A percentile compares a stretch with the other conserved stretches of the same genome.
These are phyloP conservation scores for Mucor ambiguus DNA, from an alignment of 371 early-diverging fungal species.

Conservation along the genomic window DNA sequence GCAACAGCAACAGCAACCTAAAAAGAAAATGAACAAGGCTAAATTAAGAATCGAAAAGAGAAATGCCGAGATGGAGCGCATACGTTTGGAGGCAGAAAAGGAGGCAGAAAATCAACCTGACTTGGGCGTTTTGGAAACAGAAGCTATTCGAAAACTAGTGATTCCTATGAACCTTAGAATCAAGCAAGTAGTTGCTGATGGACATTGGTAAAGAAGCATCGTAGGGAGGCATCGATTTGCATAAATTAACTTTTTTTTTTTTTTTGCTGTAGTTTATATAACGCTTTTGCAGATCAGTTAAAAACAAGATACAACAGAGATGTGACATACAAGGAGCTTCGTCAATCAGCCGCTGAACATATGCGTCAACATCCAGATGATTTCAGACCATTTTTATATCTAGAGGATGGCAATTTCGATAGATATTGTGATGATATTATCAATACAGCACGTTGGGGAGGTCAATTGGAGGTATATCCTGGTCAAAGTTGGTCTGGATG, in stretches of 20 bases:
- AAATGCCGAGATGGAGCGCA: conserved; percentile 73
- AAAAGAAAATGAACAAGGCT: conserved; percentile 66
- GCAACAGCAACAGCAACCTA: background rate
- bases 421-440: conserved; percentile 81
- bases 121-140: conserved; percentile 71
- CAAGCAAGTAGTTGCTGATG: conserved; percentile 75
- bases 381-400: conserved; percentile 87
- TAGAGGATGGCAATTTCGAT: conserved; percentile 80
- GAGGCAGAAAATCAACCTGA: conserved; percentile 82
- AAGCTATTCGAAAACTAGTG: conserved; percentile 64
- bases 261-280: conserved; percentile 66
- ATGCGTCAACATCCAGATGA: conserved; percentile 82
- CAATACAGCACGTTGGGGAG: conserved; percentile 91
- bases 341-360: conserved; percentile 74
- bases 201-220: conserved; percentile 71
- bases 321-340: conserved; percentile 61
- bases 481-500: background rate
- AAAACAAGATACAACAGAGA: conserved; percentile 49
- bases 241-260: conserved; percentile 9
- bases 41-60: conserved; percentile 72
- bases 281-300: conserved; percentile 86
- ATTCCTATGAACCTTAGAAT: conserved; percentile 45
- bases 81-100: conserved; percentile 76
- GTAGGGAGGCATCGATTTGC: background rate
- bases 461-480: conserved; percentile 82